Percentiles rank a stretch among this genome's conserved stretches.
phyloP scores from a whole-genome alignment of 352 stramenopile species.

The Blastocystis sp. region DNA sequence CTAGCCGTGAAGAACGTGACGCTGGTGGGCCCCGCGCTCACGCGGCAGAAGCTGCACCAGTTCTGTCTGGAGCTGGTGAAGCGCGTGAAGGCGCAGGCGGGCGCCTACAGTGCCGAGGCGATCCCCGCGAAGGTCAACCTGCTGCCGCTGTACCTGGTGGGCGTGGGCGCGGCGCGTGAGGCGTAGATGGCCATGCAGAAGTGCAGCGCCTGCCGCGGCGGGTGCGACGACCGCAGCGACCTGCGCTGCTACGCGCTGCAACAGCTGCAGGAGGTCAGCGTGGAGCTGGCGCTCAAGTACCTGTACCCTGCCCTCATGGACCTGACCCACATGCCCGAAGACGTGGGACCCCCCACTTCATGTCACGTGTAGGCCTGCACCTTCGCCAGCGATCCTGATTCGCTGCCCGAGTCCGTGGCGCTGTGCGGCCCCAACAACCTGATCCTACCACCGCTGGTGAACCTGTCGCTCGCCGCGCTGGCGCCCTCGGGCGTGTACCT shows the following conservation, averaged over 20 bases:
- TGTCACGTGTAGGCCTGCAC: slow-evolving; percentile 29
- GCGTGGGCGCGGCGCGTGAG: slow-evolving; percentile 38
- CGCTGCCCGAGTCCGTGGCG: slow-evolving; percentile 78
- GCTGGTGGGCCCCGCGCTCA: not conserved
- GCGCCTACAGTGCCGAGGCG: slow-evolving; percentile 79
- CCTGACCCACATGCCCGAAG: not conserved
- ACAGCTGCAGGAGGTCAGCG: slow-evolving; percentile 36
- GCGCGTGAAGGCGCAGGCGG: slow-evolving; percentile 78
- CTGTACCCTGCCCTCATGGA: slow-evolving; percentile 29
- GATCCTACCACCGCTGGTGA: slow-evolving; percentile 77
- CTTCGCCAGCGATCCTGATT: slow-evolving; percentile 73
- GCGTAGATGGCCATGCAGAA: slow-evolving; percentile 91
- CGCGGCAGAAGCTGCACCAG: slow-evolving; percentile 52
- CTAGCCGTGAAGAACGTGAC: not conserved
- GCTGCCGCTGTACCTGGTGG: slow-evolving; percentile 88
- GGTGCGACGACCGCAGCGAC: slow-evolving; percentile 90
- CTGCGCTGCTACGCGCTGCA: slow-evolving; percentile 91
- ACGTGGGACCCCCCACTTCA: not conserved
- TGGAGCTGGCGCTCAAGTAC: slow-evolving; percentile 2
- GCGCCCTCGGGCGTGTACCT: slow-evolving; percentile 90
- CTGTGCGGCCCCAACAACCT: slow-evolving; percentile 77
- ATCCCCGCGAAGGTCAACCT: slow-evolving; percentile 87
- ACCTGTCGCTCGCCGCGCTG: slow-evolving; percentile 89
- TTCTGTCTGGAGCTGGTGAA: slow-evolving; percentile 72
- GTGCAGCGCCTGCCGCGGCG: slow-evolving; percentile 90